These are phyloP conservation scores for Mikania micrantha DNA, from an alignment of 129 eudicot genomes.

Conservation along the genomic window DNA sequence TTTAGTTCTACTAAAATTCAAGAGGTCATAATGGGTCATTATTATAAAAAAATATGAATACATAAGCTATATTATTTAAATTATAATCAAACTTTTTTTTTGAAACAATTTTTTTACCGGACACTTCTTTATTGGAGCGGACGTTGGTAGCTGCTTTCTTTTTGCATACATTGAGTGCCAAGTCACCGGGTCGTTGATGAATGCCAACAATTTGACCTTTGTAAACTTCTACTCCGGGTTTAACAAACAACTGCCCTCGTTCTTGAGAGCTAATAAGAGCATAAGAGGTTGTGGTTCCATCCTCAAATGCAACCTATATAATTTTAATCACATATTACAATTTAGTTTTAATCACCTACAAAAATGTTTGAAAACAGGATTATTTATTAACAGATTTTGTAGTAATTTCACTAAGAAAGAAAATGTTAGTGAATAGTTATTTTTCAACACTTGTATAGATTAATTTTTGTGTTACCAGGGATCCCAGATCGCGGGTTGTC, in stretches of 20 bases:
- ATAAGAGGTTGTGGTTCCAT: constrained; percentile 74
- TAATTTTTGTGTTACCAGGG: constrained; percentile 62
- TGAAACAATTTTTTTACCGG: constrained; percentile 49
- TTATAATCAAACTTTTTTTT: no score
- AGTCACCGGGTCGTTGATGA: constrained; percentile 94
- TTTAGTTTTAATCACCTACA: no score
- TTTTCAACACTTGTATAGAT: no score
- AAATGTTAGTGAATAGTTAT: no score
- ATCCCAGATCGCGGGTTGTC: constrained; percentile 88
- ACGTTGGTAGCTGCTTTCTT: constrained; percentile 94
- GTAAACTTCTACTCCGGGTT: constrained; percentile 76
- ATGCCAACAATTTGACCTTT: constrained; percentile 92
- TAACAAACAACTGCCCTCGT: constrained; percentile 75
- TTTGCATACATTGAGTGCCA: constrained; percentile 85
- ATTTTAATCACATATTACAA: no score
- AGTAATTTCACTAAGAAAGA: no score
- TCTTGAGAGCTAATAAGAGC: constrained; percentile 90
- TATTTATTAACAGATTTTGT: no score
- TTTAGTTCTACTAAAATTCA: no score
- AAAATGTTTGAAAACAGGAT: no score
- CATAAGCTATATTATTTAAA: no score
- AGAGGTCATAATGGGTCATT: no score
- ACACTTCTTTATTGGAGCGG: constrained; percentile 85
- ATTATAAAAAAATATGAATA: no score
- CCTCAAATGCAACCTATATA: constrained; percentile 80